Conservation (phyloP, 1,284 basidiomycete species). For the Leccinum fallax region DNA sequence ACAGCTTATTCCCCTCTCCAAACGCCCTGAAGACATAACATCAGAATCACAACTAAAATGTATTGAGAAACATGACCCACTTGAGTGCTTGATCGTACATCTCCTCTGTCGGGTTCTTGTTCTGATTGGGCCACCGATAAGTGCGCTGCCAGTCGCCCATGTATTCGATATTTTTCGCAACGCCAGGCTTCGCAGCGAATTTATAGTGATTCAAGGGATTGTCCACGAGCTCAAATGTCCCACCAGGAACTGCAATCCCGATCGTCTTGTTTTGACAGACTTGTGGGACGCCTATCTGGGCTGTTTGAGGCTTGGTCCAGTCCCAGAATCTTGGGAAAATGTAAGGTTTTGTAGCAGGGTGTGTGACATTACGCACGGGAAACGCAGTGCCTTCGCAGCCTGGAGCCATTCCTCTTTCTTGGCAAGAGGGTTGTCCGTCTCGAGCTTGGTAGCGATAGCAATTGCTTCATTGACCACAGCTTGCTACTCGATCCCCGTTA, state of each 20-base stretch:
- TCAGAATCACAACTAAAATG: neutral
- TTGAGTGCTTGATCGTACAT: conserved; percentile 12
- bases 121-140: conserved; percentile 17
- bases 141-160: conserved; percentile 19
- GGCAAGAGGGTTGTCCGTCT: conserved; percentile 3
- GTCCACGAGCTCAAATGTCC: neutral
- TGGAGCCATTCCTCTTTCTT: conserved; percentile 11
- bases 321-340: conserved; percentile 19
- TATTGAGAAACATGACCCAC: neutral
- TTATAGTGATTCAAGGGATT: conserved; percentile 24
- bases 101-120: conserved; percentile 8
- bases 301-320: conserved; percentile 14
- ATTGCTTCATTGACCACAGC: conserved; percentile 18
- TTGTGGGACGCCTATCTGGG: conserved; percentile 10
- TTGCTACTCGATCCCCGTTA: conserved; percentile 11
- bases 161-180: conserved; percentile 1
- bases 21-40: conserved; percentile 8
- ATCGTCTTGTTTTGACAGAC: conserved; percentile 1
- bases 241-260: conserved; percentile 3
- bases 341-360: neutral
- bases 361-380: conserved; percentile 13
- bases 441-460: conserved; percentile 10
- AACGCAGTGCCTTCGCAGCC: conserved; percentile 15
- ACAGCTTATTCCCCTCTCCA: neutral
- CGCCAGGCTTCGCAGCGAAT: conserved; percentile 11